These are phyloP conservation scores for Agaricus bisporus DNA, from an alignment of 768 basidiomycete genomes.

Conservation along the genomic window DNA sequence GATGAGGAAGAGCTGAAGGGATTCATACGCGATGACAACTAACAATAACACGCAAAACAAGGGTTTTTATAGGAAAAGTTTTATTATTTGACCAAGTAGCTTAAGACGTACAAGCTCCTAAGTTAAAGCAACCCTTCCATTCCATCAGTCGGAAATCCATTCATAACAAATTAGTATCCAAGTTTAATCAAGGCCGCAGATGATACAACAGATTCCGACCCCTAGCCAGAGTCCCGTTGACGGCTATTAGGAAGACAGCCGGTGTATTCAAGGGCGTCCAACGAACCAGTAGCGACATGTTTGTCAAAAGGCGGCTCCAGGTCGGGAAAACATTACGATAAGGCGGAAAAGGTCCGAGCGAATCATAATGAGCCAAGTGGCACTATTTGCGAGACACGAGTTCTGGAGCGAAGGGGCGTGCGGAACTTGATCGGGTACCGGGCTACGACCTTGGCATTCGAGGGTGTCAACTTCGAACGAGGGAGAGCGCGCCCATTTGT, in stretches of 20 bases:
- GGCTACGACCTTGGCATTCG: too few relatives aligned
- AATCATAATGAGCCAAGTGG: conserved; percentile 3
- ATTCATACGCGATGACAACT: conserved; percentile 7
- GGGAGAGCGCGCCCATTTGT: too few relatives aligned
- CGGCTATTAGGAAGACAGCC: neutral
- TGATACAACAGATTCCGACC: too few relatives aligned
- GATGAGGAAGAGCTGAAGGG: conserved; percentile 21
- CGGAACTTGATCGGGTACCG: neutral
- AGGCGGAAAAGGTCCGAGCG: conserved; percentile 8
- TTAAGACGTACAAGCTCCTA: conserved; percentile 18
- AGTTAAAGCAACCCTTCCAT: conserved; percentile 5
- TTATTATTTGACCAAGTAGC: conserved; percentile 8
- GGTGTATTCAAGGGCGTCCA: neutral
- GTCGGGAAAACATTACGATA: neutral
- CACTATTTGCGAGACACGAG: conserved; percentile 7
- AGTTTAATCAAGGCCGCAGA: too few relatives aligned
- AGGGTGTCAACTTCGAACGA: too few relatives aligned
- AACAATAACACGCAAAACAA: conserved; percentile 4
- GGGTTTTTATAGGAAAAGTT: conserved; percentile 23
- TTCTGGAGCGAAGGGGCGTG: neutral
- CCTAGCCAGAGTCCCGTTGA: neutral
- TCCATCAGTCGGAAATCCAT: conserved; percentile 1
- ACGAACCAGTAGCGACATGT: neutral
- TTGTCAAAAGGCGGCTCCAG: neutral
- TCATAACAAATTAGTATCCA: neutral